phyloP scores from a whole-genome alignment of 208 protist genomes.

The Acanthamoeba lugdunensis region DNA sequence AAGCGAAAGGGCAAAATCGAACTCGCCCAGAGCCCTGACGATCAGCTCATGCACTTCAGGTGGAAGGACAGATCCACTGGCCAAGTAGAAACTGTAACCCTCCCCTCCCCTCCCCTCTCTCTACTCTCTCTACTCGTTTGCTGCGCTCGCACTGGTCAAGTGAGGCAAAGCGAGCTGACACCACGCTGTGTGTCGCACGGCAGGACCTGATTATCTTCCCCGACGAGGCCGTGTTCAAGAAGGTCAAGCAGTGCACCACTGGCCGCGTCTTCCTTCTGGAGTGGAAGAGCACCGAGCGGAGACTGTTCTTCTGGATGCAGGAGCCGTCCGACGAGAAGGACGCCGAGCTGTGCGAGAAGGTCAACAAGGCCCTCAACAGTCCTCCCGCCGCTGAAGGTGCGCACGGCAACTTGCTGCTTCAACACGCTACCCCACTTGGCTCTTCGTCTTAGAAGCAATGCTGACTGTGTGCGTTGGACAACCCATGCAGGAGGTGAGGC shows the following conservation, averaged over 20 bases:
- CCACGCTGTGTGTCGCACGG: neutral
- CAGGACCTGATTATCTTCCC: conserved; percentile 85
- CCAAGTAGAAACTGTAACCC: conserved; percentile 69
- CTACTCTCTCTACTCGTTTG: neutral
- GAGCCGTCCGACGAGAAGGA: conserved; percentile 76
- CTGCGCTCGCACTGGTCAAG: too few species aligned
- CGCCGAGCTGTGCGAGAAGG: conserved; percentile 72
- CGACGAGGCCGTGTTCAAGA: conserved; percentile 79
- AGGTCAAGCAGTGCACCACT: conserved; percentile 79
- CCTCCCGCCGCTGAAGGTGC: conserved; percentile 26
- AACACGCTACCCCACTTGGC: neutral
- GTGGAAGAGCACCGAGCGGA: conserved; percentile 74
- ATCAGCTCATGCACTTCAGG: conserved; percentile 78
- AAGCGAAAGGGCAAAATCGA: conserved; percentile 78
- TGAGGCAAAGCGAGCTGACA: neutral
- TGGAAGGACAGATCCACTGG: conserved; percentile 80
- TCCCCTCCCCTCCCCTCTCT: neutral
- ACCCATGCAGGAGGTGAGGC: neutral
- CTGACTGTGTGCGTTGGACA: neutral
- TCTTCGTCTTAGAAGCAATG: neutral
- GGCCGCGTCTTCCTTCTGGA: conserved; percentile 82
- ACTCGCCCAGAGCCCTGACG: conserved; percentile 45
- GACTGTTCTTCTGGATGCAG: conserved; percentile 86
- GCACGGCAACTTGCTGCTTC: neutral
- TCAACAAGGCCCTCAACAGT: conserved; percentile 74